Percentiles rank a stretch among this genome's conserved stretches.
phyloP scores from a whole-genome alignment of 2,329 filamentous ascomycete species.

The Penicillium decumbens region DNA sequence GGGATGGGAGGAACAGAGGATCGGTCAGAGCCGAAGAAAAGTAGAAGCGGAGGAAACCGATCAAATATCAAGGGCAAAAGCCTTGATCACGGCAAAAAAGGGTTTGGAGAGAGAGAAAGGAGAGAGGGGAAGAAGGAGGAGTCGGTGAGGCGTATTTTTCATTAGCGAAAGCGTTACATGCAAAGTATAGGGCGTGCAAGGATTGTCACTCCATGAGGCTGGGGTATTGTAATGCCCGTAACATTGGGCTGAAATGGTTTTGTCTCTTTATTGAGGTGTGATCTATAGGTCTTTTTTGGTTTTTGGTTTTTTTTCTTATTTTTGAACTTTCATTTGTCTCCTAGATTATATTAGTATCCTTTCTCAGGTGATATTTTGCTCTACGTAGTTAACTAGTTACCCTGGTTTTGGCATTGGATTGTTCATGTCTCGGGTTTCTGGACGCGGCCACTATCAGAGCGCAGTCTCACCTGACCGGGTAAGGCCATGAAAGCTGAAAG shows the following conservation, averaged over 20 bases:
- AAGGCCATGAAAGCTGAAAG: too few relatives aligned
- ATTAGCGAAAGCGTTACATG: conserved; percentile 15
- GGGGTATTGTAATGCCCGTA: conserved; percentile 5
- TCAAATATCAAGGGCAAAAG: conserved; percentile 22
- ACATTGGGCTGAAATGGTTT: conserved; percentile 6
- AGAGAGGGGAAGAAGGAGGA: conserved; percentile 15
- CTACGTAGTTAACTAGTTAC: background rate
- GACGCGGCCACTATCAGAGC: conserved; percentile 1
- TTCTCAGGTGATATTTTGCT: background rate
- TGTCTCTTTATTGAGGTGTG: background rate
- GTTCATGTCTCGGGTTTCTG: conserved; percentile 1
- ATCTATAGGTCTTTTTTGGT: background rate
- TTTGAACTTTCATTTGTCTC: too few relatives aligned
- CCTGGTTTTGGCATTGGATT: background rate
- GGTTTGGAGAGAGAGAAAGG: conserved; percentile 15
- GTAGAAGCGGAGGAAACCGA: conserved; percentile 2
- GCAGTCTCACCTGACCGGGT: conserved; percentile 2
- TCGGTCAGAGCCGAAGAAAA: conserved; percentile 4
- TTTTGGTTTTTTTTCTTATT: background rate
- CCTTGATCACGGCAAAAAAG: conserved; percentile 20
- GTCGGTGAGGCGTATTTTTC: conserved; percentile 27
- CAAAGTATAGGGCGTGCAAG: background rate
- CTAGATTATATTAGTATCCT: too few relatives aligned
- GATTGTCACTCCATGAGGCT: background rate
- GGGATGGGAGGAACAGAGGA: background rate